Conservation (phyloP, 805 yeast genomes). For the Blastobotrys attinorum region DNA sequence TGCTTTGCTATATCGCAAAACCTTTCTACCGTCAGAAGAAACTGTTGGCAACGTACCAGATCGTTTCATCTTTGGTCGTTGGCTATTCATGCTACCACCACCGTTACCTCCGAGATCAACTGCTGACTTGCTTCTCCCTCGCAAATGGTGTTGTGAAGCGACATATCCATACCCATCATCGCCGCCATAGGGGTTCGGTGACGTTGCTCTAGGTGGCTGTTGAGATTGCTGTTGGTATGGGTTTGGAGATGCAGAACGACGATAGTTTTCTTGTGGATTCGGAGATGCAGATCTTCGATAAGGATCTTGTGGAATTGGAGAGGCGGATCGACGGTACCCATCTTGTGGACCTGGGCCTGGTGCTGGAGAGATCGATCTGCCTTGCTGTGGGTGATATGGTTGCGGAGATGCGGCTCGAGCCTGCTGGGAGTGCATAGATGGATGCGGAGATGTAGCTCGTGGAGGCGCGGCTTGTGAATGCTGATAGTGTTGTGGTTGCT, state of each 20-base stretch:
- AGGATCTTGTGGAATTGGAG: slow-evolving; percentile 12
- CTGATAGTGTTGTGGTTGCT: background rate
- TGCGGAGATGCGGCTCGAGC: background rate
- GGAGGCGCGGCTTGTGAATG: slow-evolving; percentile 5
- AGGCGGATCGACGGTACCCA: slow-evolving; percentile 10
- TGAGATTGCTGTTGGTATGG: slow-evolving; percentile 7
- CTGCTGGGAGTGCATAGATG: background rate
- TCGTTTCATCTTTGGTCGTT: slow-evolving; percentile 6
- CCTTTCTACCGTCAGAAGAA: slow-evolving; percentile 47
- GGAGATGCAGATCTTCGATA: background rate
- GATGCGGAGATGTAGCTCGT: slow-evolving; percentile 7
- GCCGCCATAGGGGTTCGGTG: slow-evolving; percentile 2
- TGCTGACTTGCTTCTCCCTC: slow-evolving; percentile 20
- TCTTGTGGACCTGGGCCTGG: slow-evolving; percentile 10
- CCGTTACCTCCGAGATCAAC: slow-evolving; percentile 16
- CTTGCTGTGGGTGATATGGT: background rate
- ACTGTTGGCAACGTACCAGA: slow-evolving; percentile 33
- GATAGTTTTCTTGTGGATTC: background rate
- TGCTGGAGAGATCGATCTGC: background rate
- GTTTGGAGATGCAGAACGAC: slow-evolving; percentile 9
- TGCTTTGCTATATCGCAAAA: slow-evolving; percentile 46
- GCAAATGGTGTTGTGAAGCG: slow-evolving; percentile 10
- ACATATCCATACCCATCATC: background rate
- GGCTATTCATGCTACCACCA: slow-evolving; percentile 3
- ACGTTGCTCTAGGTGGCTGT: background rate